Percentiles rank a stretch among this genome's conserved stretches.
These are phyloP conservation scores for Xylaria polymorpha DNA, from an alignment of 2,329 filamentous ascomycete genomes.

Conservation along the genomic window DNA sequence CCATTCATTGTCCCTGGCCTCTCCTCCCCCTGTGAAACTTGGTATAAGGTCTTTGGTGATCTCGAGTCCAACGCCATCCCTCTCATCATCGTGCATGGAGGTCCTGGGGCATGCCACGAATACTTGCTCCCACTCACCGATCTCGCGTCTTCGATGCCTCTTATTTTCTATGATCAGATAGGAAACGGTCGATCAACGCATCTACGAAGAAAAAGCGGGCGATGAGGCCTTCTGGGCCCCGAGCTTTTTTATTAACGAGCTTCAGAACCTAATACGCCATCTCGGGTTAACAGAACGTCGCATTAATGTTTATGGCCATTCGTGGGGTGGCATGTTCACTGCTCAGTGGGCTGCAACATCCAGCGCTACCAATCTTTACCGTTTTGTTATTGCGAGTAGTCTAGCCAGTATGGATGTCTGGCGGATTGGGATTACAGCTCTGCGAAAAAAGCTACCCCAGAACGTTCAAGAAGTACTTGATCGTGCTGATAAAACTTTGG, in stretches of 20 bases:
- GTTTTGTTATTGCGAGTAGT: no score
- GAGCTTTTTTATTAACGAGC: constrained; percentile 10
- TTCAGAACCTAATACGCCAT: constrained; percentile 19
- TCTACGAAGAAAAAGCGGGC: constrained; percentile 8
- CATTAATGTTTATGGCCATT: constrained; percentile 8
- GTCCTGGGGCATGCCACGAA: constrained; percentile 62
- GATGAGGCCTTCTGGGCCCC: constrained; percentile 15
- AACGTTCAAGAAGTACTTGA: no score
- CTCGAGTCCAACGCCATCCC: constrained; percentile 50
- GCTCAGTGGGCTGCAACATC: constrained; percentile 13
- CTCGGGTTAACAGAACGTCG: background rate
- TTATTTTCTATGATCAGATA: constrained; percentile 44
- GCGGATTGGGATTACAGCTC: no score
- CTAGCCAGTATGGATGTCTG: no score
- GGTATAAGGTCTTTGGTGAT: constrained; percentile 34
- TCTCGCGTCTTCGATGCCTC: constrained; percentile 55
- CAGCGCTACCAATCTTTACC: no score
- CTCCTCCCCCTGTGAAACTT: constrained; percentile 41
- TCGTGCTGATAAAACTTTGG: no score
- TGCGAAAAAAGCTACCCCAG: no score
- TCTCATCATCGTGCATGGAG: constrained; percentile 33
- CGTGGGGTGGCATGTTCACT: constrained; percentile 24
- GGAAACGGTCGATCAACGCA: constrained; percentile 21
- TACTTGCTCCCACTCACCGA: constrained; percentile 71
- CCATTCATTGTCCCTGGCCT: constrained; percentile 31